These are phyloP conservation scores for Kokia cookei DNA, from an alignment of 441 rosid species.

Conservation along the genomic window DNA sequence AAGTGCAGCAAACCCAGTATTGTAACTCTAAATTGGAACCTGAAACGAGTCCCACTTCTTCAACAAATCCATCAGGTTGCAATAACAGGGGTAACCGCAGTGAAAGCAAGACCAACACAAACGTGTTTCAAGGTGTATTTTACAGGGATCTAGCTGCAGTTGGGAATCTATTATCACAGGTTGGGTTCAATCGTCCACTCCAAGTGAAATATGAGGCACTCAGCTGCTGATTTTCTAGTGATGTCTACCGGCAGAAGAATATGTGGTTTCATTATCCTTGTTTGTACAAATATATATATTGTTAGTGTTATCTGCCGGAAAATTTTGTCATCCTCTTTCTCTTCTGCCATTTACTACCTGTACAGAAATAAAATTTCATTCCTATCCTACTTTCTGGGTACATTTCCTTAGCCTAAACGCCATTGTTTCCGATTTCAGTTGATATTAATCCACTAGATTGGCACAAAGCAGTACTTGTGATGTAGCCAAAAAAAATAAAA, in stretches of 20 bases:
- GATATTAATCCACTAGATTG: neutral
- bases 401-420: neutral
- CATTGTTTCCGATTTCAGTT: neutral
- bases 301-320: slow-evolving; percentile 25
- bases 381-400: neutral
- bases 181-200: slow-evolving; percentile 74
- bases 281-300: slow-evolving; percentile 29
- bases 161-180: slow-evolving; percentile 62
- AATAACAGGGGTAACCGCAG: slow-evolving; percentile 6
- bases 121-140: slow-evolving; percentile 77
- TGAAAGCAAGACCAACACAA: slow-evolving; percentile 19
- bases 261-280: slow-evolving; percentile 27
- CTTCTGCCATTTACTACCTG: slow-evolving; percentile 15
- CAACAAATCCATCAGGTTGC: slow-evolving; percentile 19
- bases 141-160: slow-evolving; percentile 76
- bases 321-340: slow-evolving; percentile 50
- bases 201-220: slow-evolving; percentile 78
- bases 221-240: slow-evolving; percentile 54
- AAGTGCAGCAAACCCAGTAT: slow-evolving; percentile 32
- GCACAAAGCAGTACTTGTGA: neutral
- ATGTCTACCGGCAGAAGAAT: slow-evolving; percentile 34
- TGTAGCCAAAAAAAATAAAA: neutral
- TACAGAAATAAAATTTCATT: slow-evolving; percentile 29
- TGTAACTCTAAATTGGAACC: slow-evolving; percentile 9
- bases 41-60: slow-evolving; percentile 9